Evolutionary conservation across 352 stramenopile species (phyloP).

Genomic region (Pelagophyceae sp.): DNA sequence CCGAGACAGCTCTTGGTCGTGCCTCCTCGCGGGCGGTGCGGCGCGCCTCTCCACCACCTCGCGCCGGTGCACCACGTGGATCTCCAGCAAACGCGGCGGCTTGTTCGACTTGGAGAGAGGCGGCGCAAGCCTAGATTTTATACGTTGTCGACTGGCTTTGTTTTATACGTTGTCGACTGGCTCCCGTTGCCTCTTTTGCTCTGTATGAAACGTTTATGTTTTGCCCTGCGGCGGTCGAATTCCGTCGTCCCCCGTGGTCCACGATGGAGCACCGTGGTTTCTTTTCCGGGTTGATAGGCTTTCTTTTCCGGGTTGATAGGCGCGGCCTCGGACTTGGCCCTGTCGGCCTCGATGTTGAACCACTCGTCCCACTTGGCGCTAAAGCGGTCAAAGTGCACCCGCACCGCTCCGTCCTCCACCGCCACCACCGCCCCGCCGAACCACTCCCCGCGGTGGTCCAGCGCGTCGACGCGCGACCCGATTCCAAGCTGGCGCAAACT

Average conservation of each 20-base stretch:
- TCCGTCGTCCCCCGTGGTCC: no score
- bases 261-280: no score
- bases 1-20: no score
- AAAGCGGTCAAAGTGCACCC: constrained; percentile 62
- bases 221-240: no score
- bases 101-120: neutral
- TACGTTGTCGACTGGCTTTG: no score
- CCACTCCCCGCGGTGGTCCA: constrained; percentile 54
- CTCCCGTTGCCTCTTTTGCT: neutral
- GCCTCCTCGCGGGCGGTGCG: no score
- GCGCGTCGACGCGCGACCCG: constrained; percentile 57
- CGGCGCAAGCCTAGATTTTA: constrained; percentile 6
- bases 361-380: constrained; percentile 56
- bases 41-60: no score
- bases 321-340: no score
- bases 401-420: constrained; percentile 33
- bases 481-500: constrained; percentile 45
- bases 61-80: constrained; percentile 2
- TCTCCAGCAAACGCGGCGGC: neutral
- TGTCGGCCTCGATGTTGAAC: constrained; percentile 51
- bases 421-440: constrained; percentile 56
- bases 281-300: no score
- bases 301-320: no score
- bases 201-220: neutral
- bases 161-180: no score